Conservation (phyloP, 2,329 filamentous ascomycete species). For the Ceratocystis destructans region DNA sequence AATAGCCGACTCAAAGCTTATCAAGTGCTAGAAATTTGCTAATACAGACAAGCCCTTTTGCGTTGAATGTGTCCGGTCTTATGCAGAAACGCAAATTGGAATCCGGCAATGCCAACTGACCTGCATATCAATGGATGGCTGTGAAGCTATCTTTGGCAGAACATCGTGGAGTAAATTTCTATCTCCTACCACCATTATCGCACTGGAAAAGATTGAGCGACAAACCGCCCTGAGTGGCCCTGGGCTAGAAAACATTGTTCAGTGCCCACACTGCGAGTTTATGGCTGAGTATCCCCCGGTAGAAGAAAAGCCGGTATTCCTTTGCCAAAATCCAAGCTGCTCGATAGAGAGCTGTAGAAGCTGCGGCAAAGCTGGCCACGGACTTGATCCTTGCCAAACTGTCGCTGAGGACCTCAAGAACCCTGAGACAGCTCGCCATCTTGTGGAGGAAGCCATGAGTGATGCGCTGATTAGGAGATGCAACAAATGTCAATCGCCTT, state of each 20-base stretch:
- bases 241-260: conserved; percentile 55
- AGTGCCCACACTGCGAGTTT: conserved; percentile 72
- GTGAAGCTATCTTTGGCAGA: conserved; percentile 45
- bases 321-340: conserved; percentile 55
- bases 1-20: neutral
- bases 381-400: conserved; percentile 49
- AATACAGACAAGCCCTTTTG: conserved; percentile 46
- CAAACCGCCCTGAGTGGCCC: conserved; percentile 55
- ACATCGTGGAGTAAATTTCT: conserved; percentile 44
- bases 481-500: conserved; percentile 56
- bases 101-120: conserved; percentile 50
- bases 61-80: conserved; percentile 46
- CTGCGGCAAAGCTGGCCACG: conserved; percentile 55
- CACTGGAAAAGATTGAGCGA: conserved; percentile 58
- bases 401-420: conserved; percentile 49
- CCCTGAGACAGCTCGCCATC: conserved; percentile 46
- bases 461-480: conserved; percentile 63
- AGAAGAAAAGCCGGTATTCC: conserved; percentile 57
- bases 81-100: conserved; percentile 56
- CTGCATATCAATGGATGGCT: conserved; percentile 59
- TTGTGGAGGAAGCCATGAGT: conserved; percentile 75
- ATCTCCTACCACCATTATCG: conserved; percentile 41
- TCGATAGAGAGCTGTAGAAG: conserved; percentile 49
- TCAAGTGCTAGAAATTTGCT: neutral
- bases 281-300: conserved; percentile 58